Evolutionary conservation across 768 basidiomycete species (phyloP).

Genomic region (Psilocybe tampanensis): DNA sequence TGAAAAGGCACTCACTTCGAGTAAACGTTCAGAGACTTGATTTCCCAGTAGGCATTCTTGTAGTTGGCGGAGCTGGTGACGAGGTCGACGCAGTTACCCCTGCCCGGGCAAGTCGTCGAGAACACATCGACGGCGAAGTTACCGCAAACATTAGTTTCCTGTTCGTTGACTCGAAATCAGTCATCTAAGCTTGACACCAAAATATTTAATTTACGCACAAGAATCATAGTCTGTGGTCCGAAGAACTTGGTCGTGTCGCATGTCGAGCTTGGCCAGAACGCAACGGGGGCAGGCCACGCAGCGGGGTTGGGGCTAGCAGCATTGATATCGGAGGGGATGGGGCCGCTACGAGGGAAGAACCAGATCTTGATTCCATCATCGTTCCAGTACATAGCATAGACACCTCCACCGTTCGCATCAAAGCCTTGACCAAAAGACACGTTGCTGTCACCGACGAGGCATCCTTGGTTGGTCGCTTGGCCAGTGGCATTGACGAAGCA

Average conservation of each 20-base stretch:
- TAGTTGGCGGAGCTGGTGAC: slow-evolving; percentile 3
- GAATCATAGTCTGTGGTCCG: slow-evolving; percentile 15
- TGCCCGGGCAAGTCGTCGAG: slow-evolving; percentile 1
- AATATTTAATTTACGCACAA: background rate
- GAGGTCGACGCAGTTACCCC: slow-evolving; percentile 3
- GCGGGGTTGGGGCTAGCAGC: slow-evolving; percentile 8
- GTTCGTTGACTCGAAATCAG: no score
- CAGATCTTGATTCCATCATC: slow-evolving; percentile 15
- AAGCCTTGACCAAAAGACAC: slow-evolving; percentile 10
- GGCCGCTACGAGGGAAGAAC: slow-evolving; percentile 11
- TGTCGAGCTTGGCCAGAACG: slow-evolving; percentile 6
- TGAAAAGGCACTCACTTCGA: slow-evolving; percentile 8
- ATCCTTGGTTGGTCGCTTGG: slow-evolving; percentile 4
- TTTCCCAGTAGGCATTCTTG: slow-evolving; percentile 13
- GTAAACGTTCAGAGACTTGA: slow-evolving; percentile 8
- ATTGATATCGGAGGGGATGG: slow-evolving; percentile 5
- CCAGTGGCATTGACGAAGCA: slow-evolving; percentile 14
- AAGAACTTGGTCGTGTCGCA: slow-evolving; percentile 14
- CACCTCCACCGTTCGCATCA: slow-evolving; percentile 9
- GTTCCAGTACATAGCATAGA: slow-evolving; percentile 13
- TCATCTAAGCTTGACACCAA: background rate
- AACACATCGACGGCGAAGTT: slow-evolving; percentile 8
- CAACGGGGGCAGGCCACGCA: slow-evolving; percentile 8
- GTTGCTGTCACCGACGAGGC: slow-evolving; percentile 5
- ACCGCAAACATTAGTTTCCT: slow-evolving; percentile 12